Percentiles rank a stretch among this genome's conserved stretches.
Conservation (phyloP, 331 rosid species). For the Spiraea crenata region DNA sequence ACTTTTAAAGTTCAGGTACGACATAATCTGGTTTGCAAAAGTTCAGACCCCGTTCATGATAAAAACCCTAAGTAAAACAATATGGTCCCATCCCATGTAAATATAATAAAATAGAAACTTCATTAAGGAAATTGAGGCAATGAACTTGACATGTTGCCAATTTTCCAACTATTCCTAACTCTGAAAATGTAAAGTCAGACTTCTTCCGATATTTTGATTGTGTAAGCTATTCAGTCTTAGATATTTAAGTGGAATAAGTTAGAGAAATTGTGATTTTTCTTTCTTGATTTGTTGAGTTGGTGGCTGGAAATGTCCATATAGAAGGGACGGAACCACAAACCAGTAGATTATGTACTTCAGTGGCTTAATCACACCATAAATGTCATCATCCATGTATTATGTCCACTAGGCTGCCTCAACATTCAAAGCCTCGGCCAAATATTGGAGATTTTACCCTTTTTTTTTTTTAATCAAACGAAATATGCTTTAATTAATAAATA, state of each 20-base stretch:
- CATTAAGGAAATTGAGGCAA: background rate
- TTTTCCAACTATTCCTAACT: slow-evolving; percentile 4
- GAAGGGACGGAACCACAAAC: background rate
- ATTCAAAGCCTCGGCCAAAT: background rate
- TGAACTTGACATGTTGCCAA: background rate
- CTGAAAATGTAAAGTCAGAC: slow-evolving; percentile 2
- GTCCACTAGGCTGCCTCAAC: slow-evolving; percentile 18
- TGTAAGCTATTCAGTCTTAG: background rate
- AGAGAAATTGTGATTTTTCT: background rate
- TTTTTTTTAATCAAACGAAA: no score
- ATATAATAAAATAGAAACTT: no score
- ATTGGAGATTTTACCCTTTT: background rate
- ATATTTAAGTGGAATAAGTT: background rate
- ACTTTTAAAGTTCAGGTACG: no score
- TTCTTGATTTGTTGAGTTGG: slow-evolving; percentile 6
- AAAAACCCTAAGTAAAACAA: no score
- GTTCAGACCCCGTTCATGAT: no score
- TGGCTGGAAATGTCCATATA: slow-evolving; percentile 14
- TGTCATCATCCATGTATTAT: background rate
- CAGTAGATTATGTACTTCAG: no score
- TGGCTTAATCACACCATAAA: no score
- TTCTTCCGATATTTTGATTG: background rate
- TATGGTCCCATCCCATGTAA: no score
- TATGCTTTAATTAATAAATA: no score
- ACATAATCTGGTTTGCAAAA: no score